phyloP scores from a whole-genome alignment of 2,329 filamentous ascomycete species.

The Sporothrix globosa region DNA sequence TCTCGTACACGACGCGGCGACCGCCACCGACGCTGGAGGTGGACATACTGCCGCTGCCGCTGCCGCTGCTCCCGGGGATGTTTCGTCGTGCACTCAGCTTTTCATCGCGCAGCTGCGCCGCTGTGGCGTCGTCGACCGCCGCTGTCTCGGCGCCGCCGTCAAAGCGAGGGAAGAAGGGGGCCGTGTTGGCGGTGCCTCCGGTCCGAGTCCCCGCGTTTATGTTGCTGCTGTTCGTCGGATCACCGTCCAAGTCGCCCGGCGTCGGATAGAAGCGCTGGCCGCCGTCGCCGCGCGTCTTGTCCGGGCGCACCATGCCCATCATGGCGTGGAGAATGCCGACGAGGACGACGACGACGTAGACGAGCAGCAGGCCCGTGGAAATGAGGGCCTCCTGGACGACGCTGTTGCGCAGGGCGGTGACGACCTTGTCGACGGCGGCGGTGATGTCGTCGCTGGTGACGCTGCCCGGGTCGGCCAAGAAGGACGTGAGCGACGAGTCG shows the following conservation, averaged over 20 bases:
- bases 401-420: conserved; percentile 65
- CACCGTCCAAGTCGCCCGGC: background rate
- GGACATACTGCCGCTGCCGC: background rate
- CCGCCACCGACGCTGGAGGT: conserved; percentile 8
- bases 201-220: too few relatives aligned
- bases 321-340: conserved; percentile 71
- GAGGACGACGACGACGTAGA: conserved; percentile 79
- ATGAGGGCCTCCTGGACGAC: conserved; percentile 81
- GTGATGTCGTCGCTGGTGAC: conserved; percentile 81
- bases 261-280: conserved; percentile 47
- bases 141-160: conserved; percentile 31
- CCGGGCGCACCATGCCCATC: conserved; percentile 61
- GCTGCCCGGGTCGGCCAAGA: conserved; percentile 75
- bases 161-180: conserved; percentile 36
- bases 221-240: too few relatives aligned
- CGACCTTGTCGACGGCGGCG: conserved; percentile 71
- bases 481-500: conserved; percentile 64
- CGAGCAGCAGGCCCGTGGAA: conserved; percentile 69
- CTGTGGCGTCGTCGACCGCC: conserved; percentile 31
- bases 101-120: conserved; percentile 40
- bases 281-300: conserved; percentile 64
- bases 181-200: conserved; percentile 33
- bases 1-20: conserved; percentile 36
- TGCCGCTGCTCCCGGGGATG: background rate
- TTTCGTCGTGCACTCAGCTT: conserved; percentile 34